Percentiles rank a stretch among this genome's conserved stretches.
Evolutionary conservation across 257 asterid genomes (phyloP).

Genomic region (Scutellaria barbata): DNA sequence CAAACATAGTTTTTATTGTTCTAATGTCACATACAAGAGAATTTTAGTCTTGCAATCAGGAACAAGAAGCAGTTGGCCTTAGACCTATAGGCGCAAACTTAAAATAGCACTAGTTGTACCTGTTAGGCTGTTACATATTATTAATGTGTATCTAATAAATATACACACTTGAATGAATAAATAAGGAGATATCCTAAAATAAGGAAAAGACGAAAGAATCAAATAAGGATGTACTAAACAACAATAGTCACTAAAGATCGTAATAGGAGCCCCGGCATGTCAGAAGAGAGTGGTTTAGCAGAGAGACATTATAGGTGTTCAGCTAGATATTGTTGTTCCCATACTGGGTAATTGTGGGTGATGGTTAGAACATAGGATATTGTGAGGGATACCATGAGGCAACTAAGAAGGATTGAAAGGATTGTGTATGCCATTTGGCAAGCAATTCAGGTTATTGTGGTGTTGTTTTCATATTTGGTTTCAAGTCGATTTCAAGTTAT

Average conservation of each 20-base stretch:
- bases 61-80: constrained; percentile 2
- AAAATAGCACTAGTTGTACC: neutral
- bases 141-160: neutral
- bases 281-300: too few relatives aligned
- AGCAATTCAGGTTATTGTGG: too few relatives aligned
- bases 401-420: too few relatives aligned
- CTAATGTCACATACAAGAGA: neutral
- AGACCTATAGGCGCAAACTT: neutral
- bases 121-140: neutral
- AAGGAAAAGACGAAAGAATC: neutral
- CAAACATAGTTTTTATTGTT: constrained; percentile 17
- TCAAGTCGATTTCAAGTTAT: too few relatives aligned
- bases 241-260: neutral
- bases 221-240: neutral
- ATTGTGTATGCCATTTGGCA: too few relatives aligned
- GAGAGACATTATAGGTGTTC: too few relatives aligned
- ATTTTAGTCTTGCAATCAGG: constrained; percentile 4
- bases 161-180: neutral
- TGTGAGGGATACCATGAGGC: too few relatives aligned
- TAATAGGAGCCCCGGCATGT: neutral
- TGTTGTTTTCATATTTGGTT: too few relatives aligned
- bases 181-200: neutral
- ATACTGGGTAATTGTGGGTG: too few relatives aligned
- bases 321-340: too few relatives aligned
- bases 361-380: too few relatives aligned